Percentiles rank a stretch among this genome's conserved stretches.
Conservation (phyloP, 2,329 filamentous ascomycete genomes). For the Aspergillus melleus region DNA sequence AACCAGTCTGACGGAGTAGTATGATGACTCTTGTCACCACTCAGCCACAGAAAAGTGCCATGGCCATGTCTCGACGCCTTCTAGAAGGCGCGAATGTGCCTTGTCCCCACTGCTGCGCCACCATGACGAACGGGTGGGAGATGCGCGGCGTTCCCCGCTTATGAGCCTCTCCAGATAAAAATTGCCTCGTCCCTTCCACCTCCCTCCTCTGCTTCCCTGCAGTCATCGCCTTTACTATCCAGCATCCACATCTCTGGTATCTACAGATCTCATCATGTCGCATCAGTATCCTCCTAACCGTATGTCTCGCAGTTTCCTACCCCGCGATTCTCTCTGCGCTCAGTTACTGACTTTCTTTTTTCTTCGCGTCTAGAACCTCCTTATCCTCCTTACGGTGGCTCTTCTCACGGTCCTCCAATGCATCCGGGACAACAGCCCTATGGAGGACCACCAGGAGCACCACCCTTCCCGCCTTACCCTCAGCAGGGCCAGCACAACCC, state of each 20-base stretch:
- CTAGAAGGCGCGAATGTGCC: background rate
- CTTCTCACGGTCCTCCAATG: conserved; percentile 13
- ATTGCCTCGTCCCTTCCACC: background rate
- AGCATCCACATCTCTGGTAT: too few species aligned
- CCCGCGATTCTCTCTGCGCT: background rate
- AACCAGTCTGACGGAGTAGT: background rate
- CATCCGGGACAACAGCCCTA: too few species aligned
- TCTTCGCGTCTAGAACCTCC: conserved; percentile 17
- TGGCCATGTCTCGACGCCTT: background rate
- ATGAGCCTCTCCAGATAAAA: background rate
- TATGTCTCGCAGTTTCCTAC: background rate
- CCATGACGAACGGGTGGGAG: background rate
- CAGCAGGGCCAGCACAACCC: background rate
- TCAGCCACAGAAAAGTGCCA: background rate
- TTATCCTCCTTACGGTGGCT: conserved; percentile 28
- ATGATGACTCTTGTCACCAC: too few species aligned
- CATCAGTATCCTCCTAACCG: background rate
- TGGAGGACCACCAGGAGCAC: background rate
- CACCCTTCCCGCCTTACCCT: background rate
- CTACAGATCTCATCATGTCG: background rate
- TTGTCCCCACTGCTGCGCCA: background rate
- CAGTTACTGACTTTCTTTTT: background rate
- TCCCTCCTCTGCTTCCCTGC: background rate
- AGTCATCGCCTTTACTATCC: background rate
- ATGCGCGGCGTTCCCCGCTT: background rate